A percentile compares a stretch with the other conserved stretches of the same genome.
These are phyloP conservation scores for Retiboletus fuscus DNA, from an alignment of 1,284 basidiomycete species.

Conservation along the genomic window DNA sequence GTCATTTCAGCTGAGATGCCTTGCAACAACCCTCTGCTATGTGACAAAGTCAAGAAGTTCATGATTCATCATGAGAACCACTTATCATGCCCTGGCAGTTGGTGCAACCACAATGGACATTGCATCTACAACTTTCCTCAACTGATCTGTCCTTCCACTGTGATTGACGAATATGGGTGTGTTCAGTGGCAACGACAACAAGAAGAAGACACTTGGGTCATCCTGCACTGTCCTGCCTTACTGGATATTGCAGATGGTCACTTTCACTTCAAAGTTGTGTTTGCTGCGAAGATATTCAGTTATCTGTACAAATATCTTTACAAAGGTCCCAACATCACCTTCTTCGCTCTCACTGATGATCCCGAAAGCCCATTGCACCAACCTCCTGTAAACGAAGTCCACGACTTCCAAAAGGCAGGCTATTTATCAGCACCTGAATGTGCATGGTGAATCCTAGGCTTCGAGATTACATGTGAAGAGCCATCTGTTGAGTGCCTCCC, in stretches of 20 bases:
- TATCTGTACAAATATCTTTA: background rate
- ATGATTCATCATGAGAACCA: background rate
- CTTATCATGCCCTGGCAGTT: background rate
- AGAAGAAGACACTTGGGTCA: background rate
- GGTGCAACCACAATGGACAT: background rate
- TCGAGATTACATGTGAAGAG: background rate
- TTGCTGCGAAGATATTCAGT: background rate
- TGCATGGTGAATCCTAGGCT: background rate
- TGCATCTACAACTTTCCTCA: background rate
- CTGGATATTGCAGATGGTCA: background rate
- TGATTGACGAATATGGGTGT: background rate
- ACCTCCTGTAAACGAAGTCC: background rate
- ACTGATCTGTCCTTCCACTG: background rate
- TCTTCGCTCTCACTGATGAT: background rate
- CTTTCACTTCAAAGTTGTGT: background rate
- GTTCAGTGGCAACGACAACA: background rate
- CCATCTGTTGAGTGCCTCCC: background rate
- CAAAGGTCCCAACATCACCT: background rate
- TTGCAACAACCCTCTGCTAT: too few relatives aligned
- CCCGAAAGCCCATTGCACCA: background rate
- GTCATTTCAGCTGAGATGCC: too few relatives aligned
- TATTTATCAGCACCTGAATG: background rate
- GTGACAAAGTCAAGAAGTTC: too few relatives aligned
- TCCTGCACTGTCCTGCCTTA: background rate
- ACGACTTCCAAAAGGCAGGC: background rate